Conservation (phyloP, 495 filamentous ascomycete genomes). For the Podospora tetraspora region DNA sequence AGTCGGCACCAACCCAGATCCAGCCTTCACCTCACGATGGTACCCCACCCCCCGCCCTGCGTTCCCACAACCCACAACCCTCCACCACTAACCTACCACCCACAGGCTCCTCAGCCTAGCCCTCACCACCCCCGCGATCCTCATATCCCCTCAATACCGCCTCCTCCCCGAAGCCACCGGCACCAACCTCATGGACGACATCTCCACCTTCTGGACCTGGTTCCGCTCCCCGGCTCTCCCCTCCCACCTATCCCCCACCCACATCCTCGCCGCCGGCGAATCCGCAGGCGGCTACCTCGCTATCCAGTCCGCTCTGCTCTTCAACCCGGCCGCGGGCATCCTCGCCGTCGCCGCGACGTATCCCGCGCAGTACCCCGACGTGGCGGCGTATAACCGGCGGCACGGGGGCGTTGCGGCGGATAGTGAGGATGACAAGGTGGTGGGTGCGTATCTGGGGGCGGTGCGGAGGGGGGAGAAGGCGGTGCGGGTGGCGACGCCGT, state of each 20-base stretch:
- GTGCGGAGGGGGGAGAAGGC: neutral
- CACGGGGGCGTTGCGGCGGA: neutral
- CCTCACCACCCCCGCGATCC: slow-evolving; percentile 21
- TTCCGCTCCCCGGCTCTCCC: slow-evolving; percentile 18
- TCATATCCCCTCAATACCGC: slow-evolving; percentile 37
- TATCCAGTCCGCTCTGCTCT: slow-evolving; percentile 29
- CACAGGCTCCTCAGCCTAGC: slow-evolving; percentile 15
- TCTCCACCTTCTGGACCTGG: slow-evolving; percentile 50
- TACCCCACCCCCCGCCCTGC: neutral
- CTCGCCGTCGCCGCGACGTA: slow-evolving; percentile 16
- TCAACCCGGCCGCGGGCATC: slow-evolving; percentile 11
- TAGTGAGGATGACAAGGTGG: neutral
- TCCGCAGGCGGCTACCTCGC: slow-evolving; percentile 37
- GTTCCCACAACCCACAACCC: neutral
- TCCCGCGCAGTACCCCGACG: slow-evolving; percentile 15
- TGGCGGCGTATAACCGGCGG: slow-evolving; percentile 3
- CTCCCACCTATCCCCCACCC: neutral
- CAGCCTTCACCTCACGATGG: slow-evolving; percentile 15
- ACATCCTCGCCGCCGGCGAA: slow-evolving; percentile 27
- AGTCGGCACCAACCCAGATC: slow-evolving; percentile 17
- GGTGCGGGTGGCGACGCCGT: slow-evolving; percentile 9
- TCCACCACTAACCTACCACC: neutral
- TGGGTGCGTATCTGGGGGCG: slow-evolving; percentile 10
- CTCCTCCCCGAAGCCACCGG: slow-evolving; percentile 47
- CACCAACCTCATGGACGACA: slow-evolving; percentile 43